Evolutionary conservation across 352 stramenopile genomes (phyloP).

Genomic region (Globisporangium orthogonon): DNA sequence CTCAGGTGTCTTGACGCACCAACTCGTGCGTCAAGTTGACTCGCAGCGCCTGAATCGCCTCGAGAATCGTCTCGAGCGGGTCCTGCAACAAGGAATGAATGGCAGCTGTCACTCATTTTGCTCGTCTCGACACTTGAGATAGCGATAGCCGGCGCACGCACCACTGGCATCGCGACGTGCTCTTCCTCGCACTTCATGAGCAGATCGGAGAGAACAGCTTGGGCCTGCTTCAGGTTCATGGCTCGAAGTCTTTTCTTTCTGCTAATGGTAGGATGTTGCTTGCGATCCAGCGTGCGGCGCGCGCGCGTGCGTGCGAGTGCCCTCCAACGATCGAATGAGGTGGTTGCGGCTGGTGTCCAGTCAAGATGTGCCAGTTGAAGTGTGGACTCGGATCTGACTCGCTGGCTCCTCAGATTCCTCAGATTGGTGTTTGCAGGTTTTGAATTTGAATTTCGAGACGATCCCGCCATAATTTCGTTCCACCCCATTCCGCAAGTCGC

Average conservation of each 20-base stretch:
- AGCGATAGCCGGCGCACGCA: slow-evolving; percentile 2
- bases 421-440: not conserved
- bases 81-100: slow-evolving; percentile 12
- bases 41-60: slow-evolving; percentile 29
- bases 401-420: not conserved
- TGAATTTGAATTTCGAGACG: not conserved
- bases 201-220: slow-evolving; percentile 50
- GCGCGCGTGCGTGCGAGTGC: not conserved
- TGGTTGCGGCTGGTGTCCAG: too few species aligned
- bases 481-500: not conserved
- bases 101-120: not conserved
- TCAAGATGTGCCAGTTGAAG: not conserved
- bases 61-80: slow-evolving; percentile 33
- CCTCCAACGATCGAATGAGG: not conserved
- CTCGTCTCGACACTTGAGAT: too few species aligned
- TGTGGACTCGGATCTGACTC: not conserved
- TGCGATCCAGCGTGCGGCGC: not conserved
- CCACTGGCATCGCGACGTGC: slow-evolving; percentile 31
- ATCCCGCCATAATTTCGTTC: not conserved
- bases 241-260: not conserved
- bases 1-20: slow-evolving; percentile 11
- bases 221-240: slow-evolving; percentile 54
- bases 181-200: slow-evolving; percentile 59
- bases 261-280: not conserved
- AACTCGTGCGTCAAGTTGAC: slow-evolving; percentile 32